Percentiles rank a stretch among this genome's conserved stretches.
Conservation (phyloP, 2,329 filamentous ascomycete genomes). For the Exutisphaerella laricina region DNA sequence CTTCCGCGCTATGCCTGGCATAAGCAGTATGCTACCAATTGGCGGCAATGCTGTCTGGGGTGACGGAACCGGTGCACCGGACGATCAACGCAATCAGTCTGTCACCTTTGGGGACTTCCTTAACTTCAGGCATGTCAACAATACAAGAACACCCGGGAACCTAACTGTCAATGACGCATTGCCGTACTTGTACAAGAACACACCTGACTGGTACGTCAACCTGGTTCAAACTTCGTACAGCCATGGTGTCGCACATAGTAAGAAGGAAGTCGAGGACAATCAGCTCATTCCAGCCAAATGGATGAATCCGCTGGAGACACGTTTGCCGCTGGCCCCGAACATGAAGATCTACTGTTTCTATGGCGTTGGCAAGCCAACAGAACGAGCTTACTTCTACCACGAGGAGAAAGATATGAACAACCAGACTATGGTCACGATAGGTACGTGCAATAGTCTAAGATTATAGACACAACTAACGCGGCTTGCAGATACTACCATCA, state of each 20-base stretch:
- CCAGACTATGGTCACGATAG: slow-evolving; percentile 49
- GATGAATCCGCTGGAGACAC: slow-evolving; percentile 89
- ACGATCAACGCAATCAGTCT: slow-evolving; percentile 69
- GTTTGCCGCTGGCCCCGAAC: slow-evolving; percentile 78
- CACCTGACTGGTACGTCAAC: slow-evolving; percentile 78
- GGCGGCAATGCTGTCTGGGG: slow-evolving; percentile 96
- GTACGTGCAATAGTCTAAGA: slow-evolving; percentile 9
- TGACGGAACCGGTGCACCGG: slow-evolving; percentile 77
- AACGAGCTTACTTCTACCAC: slow-evolving; percentile 88
- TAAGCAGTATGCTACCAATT: slow-evolving; percentile 93
- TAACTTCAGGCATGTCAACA: slow-evolving; percentile 70
- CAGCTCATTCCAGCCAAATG: slow-evolving; percentile 61
- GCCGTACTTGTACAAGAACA: slow-evolving; percentile 68
- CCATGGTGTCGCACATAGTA: slow-evolving; percentile 76
- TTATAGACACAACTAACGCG: slow-evolving; percentile 7
- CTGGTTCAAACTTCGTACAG: slow-evolving; percentile 74
- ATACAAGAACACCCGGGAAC: slow-evolving; percentile 54
- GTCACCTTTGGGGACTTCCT: slow-evolving; percentile 74
- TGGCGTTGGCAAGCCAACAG: slow-evolving; percentile 86
- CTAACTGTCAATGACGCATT: slow-evolving; percentile 75
- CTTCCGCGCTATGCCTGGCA: slow-evolving; percentile 93
- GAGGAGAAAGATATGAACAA: slow-evolving; percentile 60
- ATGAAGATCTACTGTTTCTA: slow-evolving; percentile 98
- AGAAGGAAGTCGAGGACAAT: slow-evolving; percentile 67
- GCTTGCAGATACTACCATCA: slow-evolving; percentile 61